Conservation (phyloP, 1,284 basidiomycete species). For the Cystobasidiaceae sp. region DNA sequence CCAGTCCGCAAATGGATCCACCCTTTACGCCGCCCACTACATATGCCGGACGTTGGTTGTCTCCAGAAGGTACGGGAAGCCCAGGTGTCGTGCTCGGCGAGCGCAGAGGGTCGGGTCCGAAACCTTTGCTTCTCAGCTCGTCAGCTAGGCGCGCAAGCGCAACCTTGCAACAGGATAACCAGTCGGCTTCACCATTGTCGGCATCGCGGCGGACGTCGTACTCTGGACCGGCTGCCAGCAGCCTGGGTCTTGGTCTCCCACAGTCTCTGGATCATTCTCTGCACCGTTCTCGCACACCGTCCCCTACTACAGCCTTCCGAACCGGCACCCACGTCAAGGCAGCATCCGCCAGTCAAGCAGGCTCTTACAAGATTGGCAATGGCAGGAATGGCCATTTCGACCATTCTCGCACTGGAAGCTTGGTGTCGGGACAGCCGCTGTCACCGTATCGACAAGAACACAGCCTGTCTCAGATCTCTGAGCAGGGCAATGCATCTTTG, state of each 20-base stretch:
- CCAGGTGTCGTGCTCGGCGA: slow-evolving; percentile 5
- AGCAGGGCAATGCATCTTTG: not conserved
- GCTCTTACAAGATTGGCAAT: slow-evolving; percentile 18
- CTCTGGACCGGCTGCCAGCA: not conserved
- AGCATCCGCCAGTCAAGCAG: slow-evolving; percentile 1
- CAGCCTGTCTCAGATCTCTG: not conserved
- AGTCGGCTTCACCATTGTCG: slow-evolving; percentile 2
- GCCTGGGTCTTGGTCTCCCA: slow-evolving; percentile 14
- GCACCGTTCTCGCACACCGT: slow-evolving; percentile 13
- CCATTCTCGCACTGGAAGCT: slow-evolving; percentile 1
- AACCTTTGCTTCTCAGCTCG: slow-evolving; percentile 22
- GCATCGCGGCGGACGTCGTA: slow-evolving; percentile 22
- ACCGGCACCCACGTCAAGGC: not conserved
- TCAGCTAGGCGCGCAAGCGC: slow-evolving; percentile 16
- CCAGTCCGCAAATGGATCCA: slow-evolving; percentile 24
- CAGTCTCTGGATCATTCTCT: not conserved
- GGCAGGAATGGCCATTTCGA: slow-evolving; percentile 20
- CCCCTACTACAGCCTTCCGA: slow-evolving; percentile 7
- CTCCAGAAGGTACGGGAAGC: slow-evolving; percentile 3
- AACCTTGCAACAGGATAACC: slow-evolving; percentile 7
- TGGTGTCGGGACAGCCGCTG: not conserved
- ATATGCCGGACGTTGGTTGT: slow-evolving; percentile 6
- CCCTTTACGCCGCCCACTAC: slow-evolving; percentile 29
- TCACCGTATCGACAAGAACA: not conserved
- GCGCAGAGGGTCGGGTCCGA: slow-evolving; percentile 19